Percentiles rank a stretch among this genome's conserved stretches.
Evolutionary conservation across 805 yeast species (phyloP).

Genomic region (Wickerhamiella qilinensis): DNA sequence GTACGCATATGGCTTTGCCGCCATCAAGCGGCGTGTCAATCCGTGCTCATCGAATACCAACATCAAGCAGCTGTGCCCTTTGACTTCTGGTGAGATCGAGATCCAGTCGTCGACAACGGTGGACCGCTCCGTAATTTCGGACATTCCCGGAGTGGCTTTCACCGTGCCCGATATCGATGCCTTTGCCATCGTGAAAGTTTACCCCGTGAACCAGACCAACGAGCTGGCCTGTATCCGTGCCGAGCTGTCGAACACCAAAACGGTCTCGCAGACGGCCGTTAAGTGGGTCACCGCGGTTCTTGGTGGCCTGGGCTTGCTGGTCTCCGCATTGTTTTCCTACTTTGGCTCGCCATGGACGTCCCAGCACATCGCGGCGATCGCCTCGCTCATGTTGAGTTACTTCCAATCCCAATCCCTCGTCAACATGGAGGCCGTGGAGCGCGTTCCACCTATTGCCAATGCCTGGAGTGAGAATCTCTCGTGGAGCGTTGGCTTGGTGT

Average conservation of each 20-base stretch:
- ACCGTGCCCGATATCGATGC: constrained; percentile 81
- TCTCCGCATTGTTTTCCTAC: constrained; percentile 68
- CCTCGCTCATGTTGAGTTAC: constrained; percentile 67
- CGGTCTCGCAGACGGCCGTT: constrained; percentile 64
- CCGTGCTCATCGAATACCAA: constrained; percentile 35
- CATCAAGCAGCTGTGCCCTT: constrained; percentile 84
- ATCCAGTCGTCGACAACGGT: constrained; percentile 51
- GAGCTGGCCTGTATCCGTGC: constrained; percentile 62
- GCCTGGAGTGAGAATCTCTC: constrained; percentile 86
- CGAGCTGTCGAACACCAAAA: constrained; percentile 57
- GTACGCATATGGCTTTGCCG: constrained; percentile 71
- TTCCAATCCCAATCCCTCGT: constrained; percentile 80
- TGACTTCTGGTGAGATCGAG: constrained; percentile 67
- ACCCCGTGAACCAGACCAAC: constrained; percentile 20
- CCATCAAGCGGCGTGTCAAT: constrained; percentile 42
- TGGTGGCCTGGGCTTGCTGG: constrained; percentile 72
- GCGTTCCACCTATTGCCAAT: constrained; percentile 81
- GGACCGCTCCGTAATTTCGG: constrained; percentile 29
- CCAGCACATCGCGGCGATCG: constrained; percentile 73
- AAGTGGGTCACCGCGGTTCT: constrained; percentile 90
- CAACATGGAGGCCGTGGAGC: constrained; percentile 68
- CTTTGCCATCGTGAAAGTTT: constrained; percentile 39
- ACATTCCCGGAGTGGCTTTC: constrained; percentile 74
- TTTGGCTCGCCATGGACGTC: constrained; percentile 84
- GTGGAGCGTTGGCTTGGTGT: constrained; percentile 89